Percentiles rank a stretch among this genome's conserved stretches.
phyloP scores from a whole-genome alignment of 768 basidiomycete species.

The Lactarius hatsudake region DNA sequence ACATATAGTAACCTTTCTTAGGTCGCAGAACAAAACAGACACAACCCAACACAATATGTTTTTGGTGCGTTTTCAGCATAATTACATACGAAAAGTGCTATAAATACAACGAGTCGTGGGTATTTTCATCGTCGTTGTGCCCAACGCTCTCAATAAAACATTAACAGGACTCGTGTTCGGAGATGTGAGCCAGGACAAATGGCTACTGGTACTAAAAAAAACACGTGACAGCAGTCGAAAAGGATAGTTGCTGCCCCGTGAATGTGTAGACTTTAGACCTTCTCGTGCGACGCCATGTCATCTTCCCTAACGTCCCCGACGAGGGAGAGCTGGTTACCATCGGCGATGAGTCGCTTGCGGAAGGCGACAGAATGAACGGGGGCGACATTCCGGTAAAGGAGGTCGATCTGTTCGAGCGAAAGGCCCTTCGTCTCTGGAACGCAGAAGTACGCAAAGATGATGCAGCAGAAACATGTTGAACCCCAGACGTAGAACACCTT shows the following conservation, averaged over 20 bases:
- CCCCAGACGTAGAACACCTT: conserved; percentile 92
- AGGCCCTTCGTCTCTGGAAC: conserved; percentile 83
- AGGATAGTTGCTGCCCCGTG: not conserved
- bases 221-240: not conserved
- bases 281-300: conserved; percentile 3
- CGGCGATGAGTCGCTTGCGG: conserved; percentile 32
- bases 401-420: conserved; percentile 81
- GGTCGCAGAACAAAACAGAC: not conserved
- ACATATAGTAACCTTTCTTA: not conserved
- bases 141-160: not conserved
- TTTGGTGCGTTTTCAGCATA: not conserved
- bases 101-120: conserved; percentile 10
- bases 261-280: conserved; percentile 7
- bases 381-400: conserved; percentile 67
- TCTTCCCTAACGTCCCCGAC: not conserved
- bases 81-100: not conserved
- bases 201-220: not conserved
- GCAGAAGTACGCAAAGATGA: conserved; percentile 78
- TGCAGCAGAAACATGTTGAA: conserved; percentile 60
- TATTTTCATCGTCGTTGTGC: not conserved
- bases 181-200: not conserved
- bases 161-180: not conserved
- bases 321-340: not conserved
- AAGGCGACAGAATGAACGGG: conserved; percentile 46
- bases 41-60: not conserved